Conservation (phyloP, 208 protist species). For the Leishmania aethiopica region DNA sequence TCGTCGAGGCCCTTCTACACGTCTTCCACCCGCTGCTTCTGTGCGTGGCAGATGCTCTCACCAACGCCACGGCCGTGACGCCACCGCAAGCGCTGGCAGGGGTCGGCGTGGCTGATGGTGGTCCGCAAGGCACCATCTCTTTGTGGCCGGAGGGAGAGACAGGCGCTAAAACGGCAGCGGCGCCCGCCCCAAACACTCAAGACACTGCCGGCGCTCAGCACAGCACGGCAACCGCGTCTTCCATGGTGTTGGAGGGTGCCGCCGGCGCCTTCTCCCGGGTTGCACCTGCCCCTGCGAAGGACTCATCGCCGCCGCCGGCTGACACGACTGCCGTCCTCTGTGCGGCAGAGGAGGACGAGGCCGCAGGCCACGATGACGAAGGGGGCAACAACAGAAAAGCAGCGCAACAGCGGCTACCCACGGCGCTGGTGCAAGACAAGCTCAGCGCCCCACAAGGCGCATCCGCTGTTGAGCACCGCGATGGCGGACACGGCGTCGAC, state of each 20-base stretch:
- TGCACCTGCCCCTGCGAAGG: no score
- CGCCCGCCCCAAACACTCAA: neutral
- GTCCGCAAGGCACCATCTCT: neutral
- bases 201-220: neutral
- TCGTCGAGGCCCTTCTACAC: slow-evolving; percentile 25
- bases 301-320: neutral
- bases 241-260: no score
- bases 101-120: neutral
- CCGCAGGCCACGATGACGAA: neutral
- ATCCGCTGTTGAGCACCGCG: neutral
- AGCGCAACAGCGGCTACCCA: neutral
- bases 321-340: neutral
- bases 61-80: neutral
- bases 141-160: neutral
- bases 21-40: slow-evolving; percentile 21
- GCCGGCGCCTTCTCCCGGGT: no score
- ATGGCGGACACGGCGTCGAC: neutral
- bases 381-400: neutral
- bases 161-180: neutral
- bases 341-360: neutral
- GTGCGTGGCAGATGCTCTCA: slow-evolving; percentile 19
- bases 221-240: neutral
- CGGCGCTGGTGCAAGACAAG: neutral
- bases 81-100: neutral
- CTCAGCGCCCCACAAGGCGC: neutral